Conservation (phyloP, 1,284 basidiomycete species). For the Sporisorium graminicola region DNA sequence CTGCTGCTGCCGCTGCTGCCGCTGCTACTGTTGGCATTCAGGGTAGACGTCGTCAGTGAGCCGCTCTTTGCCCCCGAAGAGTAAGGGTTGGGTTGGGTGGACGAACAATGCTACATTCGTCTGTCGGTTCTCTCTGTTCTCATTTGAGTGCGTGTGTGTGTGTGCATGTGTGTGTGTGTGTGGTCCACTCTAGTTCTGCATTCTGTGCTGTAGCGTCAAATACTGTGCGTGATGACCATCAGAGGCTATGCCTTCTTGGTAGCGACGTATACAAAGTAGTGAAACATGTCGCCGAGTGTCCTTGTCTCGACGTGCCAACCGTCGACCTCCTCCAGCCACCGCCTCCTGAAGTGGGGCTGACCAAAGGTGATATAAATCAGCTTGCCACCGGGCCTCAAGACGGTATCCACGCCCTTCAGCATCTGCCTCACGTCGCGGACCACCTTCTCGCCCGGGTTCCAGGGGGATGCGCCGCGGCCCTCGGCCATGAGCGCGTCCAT, state of each 20-base stretch:
- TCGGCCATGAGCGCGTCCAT: conserved; percentile 69
- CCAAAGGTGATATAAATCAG: conserved; percentile 68
- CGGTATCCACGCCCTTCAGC: conserved; percentile 54
- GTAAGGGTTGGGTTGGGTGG: no score
- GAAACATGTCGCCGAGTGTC: conserved; percentile 62
- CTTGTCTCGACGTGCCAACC: conserved; percentile 55
- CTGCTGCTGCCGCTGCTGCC: not conserved
- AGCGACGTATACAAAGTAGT: conserved; percentile 65
- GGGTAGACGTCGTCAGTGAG: no score
- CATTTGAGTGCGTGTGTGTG: not conserved
- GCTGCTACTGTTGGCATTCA: not conserved
- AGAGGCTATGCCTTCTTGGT: conserved; percentile 15
- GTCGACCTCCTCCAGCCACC: conserved; percentile 43
- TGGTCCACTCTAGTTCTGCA: no score
- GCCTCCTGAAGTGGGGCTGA: conserved; percentile 62
- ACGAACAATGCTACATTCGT: no score
- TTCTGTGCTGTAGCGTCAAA: no score
- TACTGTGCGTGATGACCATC: no score
- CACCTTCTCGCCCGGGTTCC: conserved; percentile 58
- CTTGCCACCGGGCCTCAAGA: conserved; percentile 55
- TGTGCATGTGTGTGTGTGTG: no score
- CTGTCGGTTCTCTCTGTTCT: not conserved
- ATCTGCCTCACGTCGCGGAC: conserved; percentile 43
- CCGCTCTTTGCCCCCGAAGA: no score
- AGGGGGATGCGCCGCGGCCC: conserved; percentile 43